These are phyloP conservation scores for Aspergillus awamori DNA, from an alignment of 2,329 filamentous ascomycete genomes.

Conservation along the genomic window DNA sequence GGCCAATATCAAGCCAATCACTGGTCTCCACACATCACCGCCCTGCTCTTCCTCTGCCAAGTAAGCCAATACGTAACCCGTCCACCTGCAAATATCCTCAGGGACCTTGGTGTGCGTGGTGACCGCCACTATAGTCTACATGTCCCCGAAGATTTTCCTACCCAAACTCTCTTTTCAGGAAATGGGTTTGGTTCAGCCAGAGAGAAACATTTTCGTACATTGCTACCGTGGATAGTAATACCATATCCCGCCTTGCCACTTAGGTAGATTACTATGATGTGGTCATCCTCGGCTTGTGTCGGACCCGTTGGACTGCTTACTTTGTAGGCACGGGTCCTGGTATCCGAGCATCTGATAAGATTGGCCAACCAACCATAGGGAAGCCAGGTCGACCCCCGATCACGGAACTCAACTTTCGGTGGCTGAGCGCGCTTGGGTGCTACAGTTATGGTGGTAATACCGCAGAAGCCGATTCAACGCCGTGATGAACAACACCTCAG, in stretches of 20 bases:
- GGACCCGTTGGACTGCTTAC: not conserved
- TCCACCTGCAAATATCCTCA: not conserved
- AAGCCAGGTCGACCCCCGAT: not conserved
- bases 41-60: not conserved
- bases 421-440: not conserved
- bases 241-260: not conserved
- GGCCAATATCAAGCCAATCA: constrained; percentile 19
- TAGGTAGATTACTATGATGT: not conserved
- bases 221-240: not conserved
- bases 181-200: not conserved
- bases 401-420: not conserved
- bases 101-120: constrained; percentile 7
- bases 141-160: not conserved
- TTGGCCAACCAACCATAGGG: constrained; percentile 3
- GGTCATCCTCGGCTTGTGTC: constrained; percentile 5
- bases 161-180: not conserved
- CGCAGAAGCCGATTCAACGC: not conserved
- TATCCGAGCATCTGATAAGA: constrained; percentile 21
- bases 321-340: constrained; percentile 6
- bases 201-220: not conserved
- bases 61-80: constrained; percentile 5
- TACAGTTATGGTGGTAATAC: not conserved
- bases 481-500: not conserved
- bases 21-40: not conserved
- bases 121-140: not conserved